These are phyloP conservation scores for Alternaria sp. DNA, from an alignment of 2,329 filamentous ascomycete species.

Conservation along the genomic window DNA sequence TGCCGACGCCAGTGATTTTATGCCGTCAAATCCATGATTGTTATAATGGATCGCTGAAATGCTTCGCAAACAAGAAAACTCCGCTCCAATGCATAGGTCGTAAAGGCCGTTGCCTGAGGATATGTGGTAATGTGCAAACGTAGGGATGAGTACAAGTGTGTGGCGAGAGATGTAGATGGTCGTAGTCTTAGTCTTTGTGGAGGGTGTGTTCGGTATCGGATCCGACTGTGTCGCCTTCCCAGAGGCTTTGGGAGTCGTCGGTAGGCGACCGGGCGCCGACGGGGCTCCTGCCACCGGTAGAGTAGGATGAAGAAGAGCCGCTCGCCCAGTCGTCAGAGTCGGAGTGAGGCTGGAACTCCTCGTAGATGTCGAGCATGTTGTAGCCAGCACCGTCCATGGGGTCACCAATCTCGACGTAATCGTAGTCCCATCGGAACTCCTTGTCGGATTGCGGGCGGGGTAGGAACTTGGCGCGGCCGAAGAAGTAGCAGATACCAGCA, in stretches of 20 bases:
- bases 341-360: constrained; percentile 60
- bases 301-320: constrained; percentile 80
- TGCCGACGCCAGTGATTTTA: constrained; percentile 36
- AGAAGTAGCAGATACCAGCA: constrained; percentile 81
- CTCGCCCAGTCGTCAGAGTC: constrained; percentile 92
- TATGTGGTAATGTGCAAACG: constrained; percentile 33
- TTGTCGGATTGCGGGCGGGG: constrained; percentile 85
- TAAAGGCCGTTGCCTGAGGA: constrained; percentile 43
- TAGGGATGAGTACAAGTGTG: constrained; percentile 34
- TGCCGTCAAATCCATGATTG: constrained; percentile 28
- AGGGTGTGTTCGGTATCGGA: constrained; percentile 53
- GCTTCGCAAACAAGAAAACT: constrained; percentile 49
- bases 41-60: constrained; percentile 45
- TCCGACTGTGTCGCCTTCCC: constrained; percentile 66
- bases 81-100: constrained; percentile 50
- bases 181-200: constrained; percentile 34
- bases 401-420: constrained; percentile 87
- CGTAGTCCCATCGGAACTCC: constrained; percentile 91
- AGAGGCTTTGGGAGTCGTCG: constrained; percentile 65
- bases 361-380: constrained; percentile 65
- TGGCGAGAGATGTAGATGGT: constrained; percentile 18
- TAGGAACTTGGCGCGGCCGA: constrained; percentile 79
- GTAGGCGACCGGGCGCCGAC: constrained; percentile 57
- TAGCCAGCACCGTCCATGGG: constrained; percentile 58
- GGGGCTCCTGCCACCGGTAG: constrained; percentile 68